A percentile compares a stretch with the other conserved stretches of the same genome.
phyloP scores from a whole-genome alignment of 192 early-diverging fungal species.

The Mortierella claussenii region DNA sequence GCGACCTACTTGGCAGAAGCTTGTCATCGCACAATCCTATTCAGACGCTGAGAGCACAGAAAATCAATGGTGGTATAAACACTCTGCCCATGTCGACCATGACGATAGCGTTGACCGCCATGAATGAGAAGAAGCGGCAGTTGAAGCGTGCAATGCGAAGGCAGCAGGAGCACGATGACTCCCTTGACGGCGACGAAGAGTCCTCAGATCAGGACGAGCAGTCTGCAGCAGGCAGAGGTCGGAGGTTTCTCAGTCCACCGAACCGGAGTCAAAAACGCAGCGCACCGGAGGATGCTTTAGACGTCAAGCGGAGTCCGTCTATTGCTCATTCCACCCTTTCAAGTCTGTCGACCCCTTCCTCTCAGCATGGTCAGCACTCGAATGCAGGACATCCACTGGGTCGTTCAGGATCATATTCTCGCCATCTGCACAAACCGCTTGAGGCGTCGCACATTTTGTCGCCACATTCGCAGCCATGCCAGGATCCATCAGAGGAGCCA shows the following conservation, averaged over 20 bases:
- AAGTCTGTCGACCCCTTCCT: neutral
- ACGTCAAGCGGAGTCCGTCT: slow-evolving; percentile 7
- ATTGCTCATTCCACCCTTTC: neutral
- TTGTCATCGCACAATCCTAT: neutral
- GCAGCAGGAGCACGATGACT: slow-evolving; percentile 8
- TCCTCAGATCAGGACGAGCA: neutral
- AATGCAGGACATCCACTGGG: neutral
- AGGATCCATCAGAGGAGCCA: neutral
- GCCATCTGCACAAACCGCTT: neutral
- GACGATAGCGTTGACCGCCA: slow-evolving; percentile 39
- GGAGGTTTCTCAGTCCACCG: slow-evolving; percentile 13
- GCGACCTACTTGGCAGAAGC: neutral
- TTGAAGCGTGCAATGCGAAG: slow-evolving; percentile 17
- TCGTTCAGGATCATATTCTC: neutral
- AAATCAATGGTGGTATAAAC: neutral
- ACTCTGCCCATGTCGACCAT: slow-evolving; percentile 43
- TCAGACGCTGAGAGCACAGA: neutral
- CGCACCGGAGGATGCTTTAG: neutral
- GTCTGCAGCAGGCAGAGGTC: no score
- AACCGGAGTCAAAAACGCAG: slow-evolving; percentile 22
- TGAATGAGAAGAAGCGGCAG: slow-evolving; percentile 47
- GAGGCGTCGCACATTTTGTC: neutral
- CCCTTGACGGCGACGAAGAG: neutral
- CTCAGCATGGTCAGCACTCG: slow-evolving; percentile 3
- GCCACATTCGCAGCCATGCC: neutral